Base-by-base conservation (phyloP, 129 eudicot genomes). In the Oenanthe sinensis region DNA sequence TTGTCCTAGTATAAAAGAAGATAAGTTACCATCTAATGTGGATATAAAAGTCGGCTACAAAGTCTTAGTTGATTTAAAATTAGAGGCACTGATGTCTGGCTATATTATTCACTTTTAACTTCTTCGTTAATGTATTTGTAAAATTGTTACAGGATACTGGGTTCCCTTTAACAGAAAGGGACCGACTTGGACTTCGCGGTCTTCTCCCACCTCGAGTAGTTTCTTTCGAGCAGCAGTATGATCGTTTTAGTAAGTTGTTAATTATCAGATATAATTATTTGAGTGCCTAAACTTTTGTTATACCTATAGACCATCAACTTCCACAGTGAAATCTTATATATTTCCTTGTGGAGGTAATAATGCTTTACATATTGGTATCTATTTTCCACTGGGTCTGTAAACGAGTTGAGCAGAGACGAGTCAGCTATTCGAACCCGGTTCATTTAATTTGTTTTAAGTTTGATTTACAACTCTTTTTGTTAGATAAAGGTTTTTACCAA, bases 161-260 rank as follows among this genome's bases (percentile, higher is more conserved):
- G 52, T 96, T 96, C 75, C 99, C 99, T 62, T 70, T 90, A 82
- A 90, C 99, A n/a, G 99, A 96, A 81, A 90, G 99, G 87, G 99
- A 96, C 80, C 89, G 99, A 22, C 95, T 96, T 50, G 99, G 99
- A 30, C 95, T 96, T 54, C 99, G 99, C 37, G 99, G 99, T 81
- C 97, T 96, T 75, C 97, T 96, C 47, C 99, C 99, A 54, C 99
- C 97, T 82, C 97, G 99, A 49, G 92, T 96, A 73, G 86, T 96
- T 85, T 90, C 99, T 75, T 96, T 96, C 75, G 97, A 90, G 82
- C 99, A 96, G 81, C 99, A 96, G 78, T 90, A 92, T 89, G 96
- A 77, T n/a, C 94, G 99, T 78, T 96, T 96, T 84, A 92, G 99
- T 96, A 71, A 85, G 97, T 92, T 58, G 68, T 48, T 75, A 62